Conservation (phyloP, 2,329 filamentous ascomycete species). For the Fusarium odoratissimum region DNA sequence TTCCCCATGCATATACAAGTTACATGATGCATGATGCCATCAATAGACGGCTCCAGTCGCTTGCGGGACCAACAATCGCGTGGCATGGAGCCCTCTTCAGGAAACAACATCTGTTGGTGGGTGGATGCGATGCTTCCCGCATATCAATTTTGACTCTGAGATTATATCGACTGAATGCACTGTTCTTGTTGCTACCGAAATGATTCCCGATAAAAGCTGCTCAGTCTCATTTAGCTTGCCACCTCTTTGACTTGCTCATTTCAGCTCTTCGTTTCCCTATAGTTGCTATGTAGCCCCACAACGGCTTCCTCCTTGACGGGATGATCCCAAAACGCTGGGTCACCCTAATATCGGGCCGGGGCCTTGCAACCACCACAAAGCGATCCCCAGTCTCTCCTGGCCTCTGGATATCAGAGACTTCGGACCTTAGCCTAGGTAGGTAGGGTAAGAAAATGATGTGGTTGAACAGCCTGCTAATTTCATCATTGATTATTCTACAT, state of each 20-base stretch:
- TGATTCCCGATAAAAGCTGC: not conserved
- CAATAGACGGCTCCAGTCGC: conserved; percentile 19
- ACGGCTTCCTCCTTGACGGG: not conserved
- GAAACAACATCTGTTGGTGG: conserved; percentile 4
- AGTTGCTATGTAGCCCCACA: conserved; percentile 29
- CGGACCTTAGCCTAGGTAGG: not conserved
- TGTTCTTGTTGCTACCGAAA: not conserved
- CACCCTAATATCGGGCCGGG: conserved; percentile 37
- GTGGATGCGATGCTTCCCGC: conserved; percentile 7
- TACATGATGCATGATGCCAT: conserved; percentile 40
- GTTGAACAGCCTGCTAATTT: not conserved
- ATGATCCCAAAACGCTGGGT: conserved; percentile 41
- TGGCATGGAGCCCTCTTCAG: conserved; percentile 15
- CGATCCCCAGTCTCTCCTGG: conserved; percentile 5
- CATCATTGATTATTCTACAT: not conserved
- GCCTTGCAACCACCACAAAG: conserved; percentile 38
- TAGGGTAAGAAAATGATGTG: not conserved
- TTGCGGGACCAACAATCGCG: conserved; percentile 22
- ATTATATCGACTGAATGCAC: not conserved
- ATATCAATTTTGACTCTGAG: not conserved
- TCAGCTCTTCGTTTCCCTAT: not conserved
- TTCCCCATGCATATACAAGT: conserved; percentile 22
- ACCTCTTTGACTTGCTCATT: not conserved
- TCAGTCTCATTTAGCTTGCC: not conserved
- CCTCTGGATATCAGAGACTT: not conserved